A percentile compares a stretch with the other conserved stretches of the same genome.
These are phyloP conservation scores for Neonectria magnoliae DNA, from an alignment of 2,329 filamentous ascomycete species.

Conservation along the genomic window DNA sequence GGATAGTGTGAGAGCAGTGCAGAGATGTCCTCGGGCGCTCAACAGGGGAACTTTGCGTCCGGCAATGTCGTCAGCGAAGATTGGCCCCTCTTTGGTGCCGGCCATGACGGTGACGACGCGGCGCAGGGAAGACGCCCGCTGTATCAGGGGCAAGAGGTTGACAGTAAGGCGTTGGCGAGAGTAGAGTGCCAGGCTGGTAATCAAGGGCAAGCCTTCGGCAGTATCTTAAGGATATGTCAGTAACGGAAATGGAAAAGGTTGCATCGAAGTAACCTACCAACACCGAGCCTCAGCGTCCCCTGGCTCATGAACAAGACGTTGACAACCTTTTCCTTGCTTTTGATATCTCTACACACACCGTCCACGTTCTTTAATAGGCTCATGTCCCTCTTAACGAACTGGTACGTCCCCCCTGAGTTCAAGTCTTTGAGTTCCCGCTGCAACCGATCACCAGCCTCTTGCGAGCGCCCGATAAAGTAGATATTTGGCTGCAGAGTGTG, in stretches of 20 bases:
- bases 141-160: slow-evolving; percentile 67
- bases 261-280: slow-evolving; percentile 15
- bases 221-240: slow-evolving; percentile 55
- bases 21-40: slow-evolving; percentile 35
- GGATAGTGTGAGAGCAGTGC: slow-evolving; percentile 38
- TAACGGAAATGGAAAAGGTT: not conserved
- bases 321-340: slow-evolving; percentile 52
- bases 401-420: slow-evolving; percentile 56
- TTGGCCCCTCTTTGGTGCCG: slow-evolving; percentile 31
- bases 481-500: slow-evolving; percentile 53
- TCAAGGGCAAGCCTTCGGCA: slow-evolving; percentile 64
- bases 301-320: slow-evolving; percentile 59
- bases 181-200: slow-evolving; percentile 64
- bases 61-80: slow-evolving; percentile 39
- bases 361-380: slow-evolving; percentile 63
- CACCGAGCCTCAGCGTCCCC: slow-evolving; percentile 46
- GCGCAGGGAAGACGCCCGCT: slow-evolving; percentile 23
- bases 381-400: slow-evolving; percentile 61
- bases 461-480: slow-evolving; percentile 62
- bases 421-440: slow-evolving; percentile 52
- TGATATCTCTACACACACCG: slow-evolving; percentile 56
- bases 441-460: slow-evolving; percentile 50
- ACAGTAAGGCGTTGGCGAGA: slow-evolving; percentile 65
- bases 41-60: slow-evolving; percentile 34
- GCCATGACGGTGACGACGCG: slow-evolving; percentile 42